Evolutionary conservation across 352 stramenopile genomes (phyloP).

Genomic region (Phytophthora rubi): DNA sequence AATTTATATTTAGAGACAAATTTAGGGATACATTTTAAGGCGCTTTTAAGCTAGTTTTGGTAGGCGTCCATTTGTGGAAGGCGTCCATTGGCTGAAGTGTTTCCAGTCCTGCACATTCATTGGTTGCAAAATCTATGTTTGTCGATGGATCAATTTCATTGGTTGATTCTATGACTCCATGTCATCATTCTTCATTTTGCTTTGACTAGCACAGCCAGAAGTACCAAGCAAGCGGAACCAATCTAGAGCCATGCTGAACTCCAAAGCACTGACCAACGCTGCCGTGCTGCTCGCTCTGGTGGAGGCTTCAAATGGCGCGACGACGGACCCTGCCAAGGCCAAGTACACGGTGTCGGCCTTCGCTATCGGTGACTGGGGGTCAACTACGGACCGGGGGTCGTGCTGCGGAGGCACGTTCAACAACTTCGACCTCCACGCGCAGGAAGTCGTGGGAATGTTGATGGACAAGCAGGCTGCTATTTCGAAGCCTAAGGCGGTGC

Average conservation of each 20-base stretch:
- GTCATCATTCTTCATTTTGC: background rate
- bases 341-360: slow-evolving; percentile 10
- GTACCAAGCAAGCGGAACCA: too few species aligned
- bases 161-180: too few species aligned
- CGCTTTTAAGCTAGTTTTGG: too few species aligned
- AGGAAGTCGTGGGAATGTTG: slow-evolving; percentile 36
- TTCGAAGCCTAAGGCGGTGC: slow-evolving; percentile 53
- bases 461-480: slow-evolving; percentile 41
- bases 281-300: background rate
- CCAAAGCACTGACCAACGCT: slow-evolving; percentile 11
- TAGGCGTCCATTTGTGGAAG: too few species aligned
- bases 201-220: too few species aligned
- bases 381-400: slow-evolving; percentile 35
- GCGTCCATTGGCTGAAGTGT: too few species aligned
- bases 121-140: too few species aligned
- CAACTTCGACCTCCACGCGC: slow-evolving; percentile 37
- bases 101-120: too few species aligned
- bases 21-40: too few species aligned
- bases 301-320: background rate
- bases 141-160: too few species aligned
- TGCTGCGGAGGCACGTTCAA: slow-evolving; percentile 43
- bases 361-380: slow-evolving; percentile 54
- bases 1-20: too few species aligned
- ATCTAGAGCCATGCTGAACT: background rate
- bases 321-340: slow-evolving; percentile 1